Conservation (phyloP, 2,329 filamentous ascomycete genomes). For the Dactylellina haptotyla region DNA sequence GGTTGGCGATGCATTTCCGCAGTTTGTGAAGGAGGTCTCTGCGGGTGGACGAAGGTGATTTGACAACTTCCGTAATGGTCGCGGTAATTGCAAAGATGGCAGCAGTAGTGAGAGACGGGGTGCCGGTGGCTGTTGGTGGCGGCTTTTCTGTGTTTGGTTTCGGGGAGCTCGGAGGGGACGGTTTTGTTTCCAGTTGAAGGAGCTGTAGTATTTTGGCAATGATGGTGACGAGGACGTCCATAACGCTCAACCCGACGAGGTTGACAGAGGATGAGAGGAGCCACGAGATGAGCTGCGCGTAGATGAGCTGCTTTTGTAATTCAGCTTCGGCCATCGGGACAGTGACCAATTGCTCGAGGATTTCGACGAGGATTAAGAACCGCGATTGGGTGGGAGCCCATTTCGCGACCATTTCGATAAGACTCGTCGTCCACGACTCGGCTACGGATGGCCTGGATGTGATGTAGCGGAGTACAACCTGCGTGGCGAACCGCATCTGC, state of each 20-base stretch:
- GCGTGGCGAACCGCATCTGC: constrained; percentile 81
- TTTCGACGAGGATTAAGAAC: constrained; percentile 85
- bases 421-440: constrained; percentile 78
- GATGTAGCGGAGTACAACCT: constrained; percentile 79
- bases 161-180: constrained; percentile 60
- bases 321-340: constrained; percentile 76
- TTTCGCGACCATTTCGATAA: constrained; percentile 80
- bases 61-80: constrained; percentile 52
- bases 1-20: constrained; percentile 84
- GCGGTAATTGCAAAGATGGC: constrained; percentile 41
- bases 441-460: constrained; percentile 68
- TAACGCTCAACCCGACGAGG: constrained; percentile 92
- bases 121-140: constrained; percentile 57
- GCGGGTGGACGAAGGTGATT: constrained; percentile 65
- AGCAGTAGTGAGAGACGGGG: constrained; percentile 46
- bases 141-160: constrained; percentile 61
- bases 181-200: constrained; percentile 70
- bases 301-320: constrained; percentile 76
- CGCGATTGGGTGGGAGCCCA: constrained; percentile 96
- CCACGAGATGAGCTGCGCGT: constrained; percentile 81
- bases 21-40: constrained; percentile 75
- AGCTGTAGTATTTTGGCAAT: constrained; percentile 83
- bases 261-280: constrained; percentile 89
- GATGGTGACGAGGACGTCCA: constrained; percentile 88
- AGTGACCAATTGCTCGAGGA: constrained; percentile 78